Base-by-base conservation (phyloP, 1,139 yeast genomes). In the Starmera stellimalicola region DNA sequence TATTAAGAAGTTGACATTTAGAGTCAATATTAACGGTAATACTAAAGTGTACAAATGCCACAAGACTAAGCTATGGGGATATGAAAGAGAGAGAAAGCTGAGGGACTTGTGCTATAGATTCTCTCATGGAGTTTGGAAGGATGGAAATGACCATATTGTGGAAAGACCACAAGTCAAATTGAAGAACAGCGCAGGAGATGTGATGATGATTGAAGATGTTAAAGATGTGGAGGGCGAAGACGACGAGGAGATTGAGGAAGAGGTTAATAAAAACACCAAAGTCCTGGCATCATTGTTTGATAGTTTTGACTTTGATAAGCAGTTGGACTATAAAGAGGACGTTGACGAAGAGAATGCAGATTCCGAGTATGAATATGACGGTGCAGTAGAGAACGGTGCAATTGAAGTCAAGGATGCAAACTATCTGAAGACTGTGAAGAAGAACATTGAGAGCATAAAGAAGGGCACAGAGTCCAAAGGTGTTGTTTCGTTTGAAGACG, bases 21-120 rank as follows among this genome's bases (percentile, higher is more conserved):
- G 96, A 41, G 68, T 81, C 3, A 60, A 69, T 34, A 68, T 78
- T 22, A 72, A 76, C 44, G 82, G 85, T 6, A 69, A 69, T 16
- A 61, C 77, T 33, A 75, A 76, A 50, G 63, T 64, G 6, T 58
- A 77, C 38, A 73, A 73, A 47, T 63, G 77, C 41, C 68, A 66
- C 47, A 83, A 83, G 58, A 75, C 78, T 18, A 85, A 85, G 49
- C 65, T 91, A 29, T 91, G 98, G 98, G 97, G 97, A 8, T 65
- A 75, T 39, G 88, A 81, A 44, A 79, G 82, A 58, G 69, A 72
- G 43, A 76, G 70, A 45, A 63, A 70, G 3, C 53, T 67, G 2
- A 66, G 70, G 29, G 91, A 79, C 44, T 63, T 87, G 45, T 80
- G 81, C 0, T 72, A 66, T 56, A 60, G 61, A 35, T 88, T 71